These are phyloP conservation scores for Clavulina sp. DNA, from an alignment of 768 basidiomycete genomes.

Conservation along the genomic window DNA sequence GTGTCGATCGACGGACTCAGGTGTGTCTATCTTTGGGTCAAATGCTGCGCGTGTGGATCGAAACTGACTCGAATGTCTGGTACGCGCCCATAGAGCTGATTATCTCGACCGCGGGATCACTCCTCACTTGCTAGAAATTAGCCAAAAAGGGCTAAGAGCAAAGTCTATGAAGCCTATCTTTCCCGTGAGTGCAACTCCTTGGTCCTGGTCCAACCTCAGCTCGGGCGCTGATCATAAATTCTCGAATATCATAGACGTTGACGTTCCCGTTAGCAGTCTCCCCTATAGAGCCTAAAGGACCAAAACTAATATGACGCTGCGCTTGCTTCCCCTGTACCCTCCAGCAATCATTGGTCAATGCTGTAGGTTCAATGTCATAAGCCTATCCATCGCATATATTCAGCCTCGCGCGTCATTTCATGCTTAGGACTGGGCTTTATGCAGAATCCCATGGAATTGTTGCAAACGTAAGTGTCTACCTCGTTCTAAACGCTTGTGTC, in stretches of 20 bases:
- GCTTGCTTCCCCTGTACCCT: neutral
- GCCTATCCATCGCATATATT: neutral
- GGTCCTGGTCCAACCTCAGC: neutral
- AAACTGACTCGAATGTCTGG: neutral
- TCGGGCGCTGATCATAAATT: constrained; percentile 8
- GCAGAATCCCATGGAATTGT: constrained; percentile 86
- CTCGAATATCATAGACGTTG: constrained; percentile 35
- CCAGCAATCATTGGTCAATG: constrained; percentile 76
- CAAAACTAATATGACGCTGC: neutral
- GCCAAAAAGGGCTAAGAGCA: constrained; percentile 68
- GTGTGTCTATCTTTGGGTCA: constrained; percentile 21
- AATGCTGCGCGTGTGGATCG: constrained; percentile 7
- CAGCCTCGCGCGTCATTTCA: too few relatives aligned
- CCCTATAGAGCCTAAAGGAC: neutral
- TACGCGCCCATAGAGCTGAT: constrained; percentile 38
- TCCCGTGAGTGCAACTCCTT: constrained; percentile 35
- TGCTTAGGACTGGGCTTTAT: constrained; percentile 71
- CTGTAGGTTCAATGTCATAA: constrained; percentile 34
- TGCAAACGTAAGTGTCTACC: constrained; percentile 43
- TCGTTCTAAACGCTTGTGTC: neutral
- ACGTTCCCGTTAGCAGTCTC: constrained; percentile 63
- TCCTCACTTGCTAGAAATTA: constrained; percentile 64
- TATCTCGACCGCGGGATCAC: constrained; percentile 77
- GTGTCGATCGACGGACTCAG: constrained; percentile 78
- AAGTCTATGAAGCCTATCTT: constrained; percentile 80